Base-by-base conservation (phyloP, 257 asterid genomes). In the Cinchona pubescens region DNA sequence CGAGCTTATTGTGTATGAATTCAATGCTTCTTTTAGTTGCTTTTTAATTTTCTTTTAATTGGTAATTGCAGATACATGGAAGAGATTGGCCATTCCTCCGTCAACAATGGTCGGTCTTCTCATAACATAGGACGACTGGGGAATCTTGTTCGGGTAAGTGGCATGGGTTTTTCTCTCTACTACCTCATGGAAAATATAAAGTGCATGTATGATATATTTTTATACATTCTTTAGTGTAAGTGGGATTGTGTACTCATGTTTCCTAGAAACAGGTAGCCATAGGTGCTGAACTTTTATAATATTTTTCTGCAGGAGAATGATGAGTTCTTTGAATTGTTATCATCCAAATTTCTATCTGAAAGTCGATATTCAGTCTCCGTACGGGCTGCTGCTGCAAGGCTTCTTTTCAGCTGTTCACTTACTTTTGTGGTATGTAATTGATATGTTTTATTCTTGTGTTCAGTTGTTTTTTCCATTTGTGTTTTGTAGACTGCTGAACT, bases 41-140 rank as follows among this genome's bases (percentile, higher is more conserved):
- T 61, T 48, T 69, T 27, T 67, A 55, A 40, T 60, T 48, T 68
- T 27, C 34, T 78, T 67, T 79, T 60, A 19, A 71, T 80, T 59
- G 74, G 45, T 46, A 77, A 76, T 30, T 76, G 76, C 85, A 92
- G 99, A 74, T 95, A 87, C 80, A 86, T 91, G 91, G 94, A 92
- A 83, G 96, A 83, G 76, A 81, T 82, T 56, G 97, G 88, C 67
- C 83, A 87, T 75, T 84, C 95, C 43, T 83, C 97, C 49, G 78
- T 89, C 48, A 89, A 64, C 79, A 92, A 90, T 83, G 90, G 88
- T 55, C 89, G 97, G 82, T 83, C 98, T 83, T 82, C 96, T 79
- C 99, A 95, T 78, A 90, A 55, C 78, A 82, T 95, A 81, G 99
- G 99, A 67, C 96, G 94, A 7, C 87, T 95, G 69, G 99, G 98